Percentiles rank a stretch among this genome's conserved stretches.
Conservation (phyloP, 2,329 filamentous ascomycete genomes). For the Aspergillus sp. region DNA sequence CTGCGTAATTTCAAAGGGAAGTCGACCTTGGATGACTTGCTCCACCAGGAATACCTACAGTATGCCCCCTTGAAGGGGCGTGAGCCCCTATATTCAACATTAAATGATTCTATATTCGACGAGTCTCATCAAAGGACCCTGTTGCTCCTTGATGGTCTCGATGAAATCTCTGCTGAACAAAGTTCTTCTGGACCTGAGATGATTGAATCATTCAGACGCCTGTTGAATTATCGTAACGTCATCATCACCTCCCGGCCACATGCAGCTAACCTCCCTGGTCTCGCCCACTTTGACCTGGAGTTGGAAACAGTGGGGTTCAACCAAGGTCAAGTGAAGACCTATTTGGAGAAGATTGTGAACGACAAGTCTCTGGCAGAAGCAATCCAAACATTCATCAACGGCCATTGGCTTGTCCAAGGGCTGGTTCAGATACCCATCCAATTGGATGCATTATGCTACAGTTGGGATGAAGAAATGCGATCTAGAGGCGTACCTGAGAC, state of each 20-base stretch:
- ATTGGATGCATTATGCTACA: background rate
- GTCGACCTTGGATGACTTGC: background rate
- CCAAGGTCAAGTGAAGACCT: conserved; percentile 27
- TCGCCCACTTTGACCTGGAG: conserved; percentile 24
- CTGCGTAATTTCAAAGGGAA: conserved; percentile 25
- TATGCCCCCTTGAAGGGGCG: background rate
- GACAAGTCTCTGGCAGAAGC: conserved; percentile 7
- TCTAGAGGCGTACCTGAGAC: conserved; percentile 17
- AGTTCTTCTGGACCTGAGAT: conserved; percentile 5
- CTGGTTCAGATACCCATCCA: background rate
- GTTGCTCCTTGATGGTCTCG: conserved; percentile 39
- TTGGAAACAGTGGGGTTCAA: conserved; percentile 37
- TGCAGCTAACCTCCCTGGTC: conserved; percentile 5
- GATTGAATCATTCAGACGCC: conserved; percentile 16
- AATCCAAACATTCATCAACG: conserved; percentile 27
- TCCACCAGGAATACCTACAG: background rate
- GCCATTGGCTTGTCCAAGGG: conserved; percentile 20
- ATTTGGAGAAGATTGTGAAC: conserved; percentile 18
- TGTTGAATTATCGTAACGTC: conserved; percentile 28
- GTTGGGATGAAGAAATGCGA: background rate
- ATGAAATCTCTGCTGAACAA: conserved; percentile 31
- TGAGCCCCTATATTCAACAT: background rate
- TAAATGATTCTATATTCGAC: background rate
- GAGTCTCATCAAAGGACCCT: conserved; percentile 17
- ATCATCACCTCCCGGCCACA: conserved; percentile 38